Conservation (phyloP, 805 yeast genomes). For the Vanderwaltozyma yarrowii region DNA sequence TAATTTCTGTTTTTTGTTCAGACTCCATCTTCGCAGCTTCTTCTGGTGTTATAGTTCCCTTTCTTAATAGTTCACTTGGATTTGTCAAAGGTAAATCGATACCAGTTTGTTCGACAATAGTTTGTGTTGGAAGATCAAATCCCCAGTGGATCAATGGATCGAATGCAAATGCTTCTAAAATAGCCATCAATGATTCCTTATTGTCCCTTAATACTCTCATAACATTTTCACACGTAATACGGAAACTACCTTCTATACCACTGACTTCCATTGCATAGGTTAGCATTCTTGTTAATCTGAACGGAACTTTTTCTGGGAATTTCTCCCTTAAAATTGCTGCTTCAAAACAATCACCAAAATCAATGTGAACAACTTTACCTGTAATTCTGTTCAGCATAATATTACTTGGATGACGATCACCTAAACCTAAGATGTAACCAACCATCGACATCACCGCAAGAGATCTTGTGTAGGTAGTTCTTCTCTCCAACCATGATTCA, state of each 20-base stretch:
- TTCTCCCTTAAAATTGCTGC: constrained; percentile 95
- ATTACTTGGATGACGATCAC: constrained; percentile 97
- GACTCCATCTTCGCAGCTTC: constrained; percentile 63
- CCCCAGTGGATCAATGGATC: constrained; percentile 99
- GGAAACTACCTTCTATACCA: constrained; percentile 94
- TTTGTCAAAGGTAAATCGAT: constrained; percentile 56
- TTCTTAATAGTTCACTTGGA: constrained; percentile 58
- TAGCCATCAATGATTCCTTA: constrained; percentile 95
- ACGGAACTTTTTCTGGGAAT: constrained; percentile 97
- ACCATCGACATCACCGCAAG: constrained; percentile 98
- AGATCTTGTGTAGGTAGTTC: constrained; percentile 93
- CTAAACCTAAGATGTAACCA: constrained; percentile 92
- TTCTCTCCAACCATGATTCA: constrained; percentile 95
- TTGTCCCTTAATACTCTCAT: constrained; percentile 91
- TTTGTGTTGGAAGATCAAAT: constrained; percentile 79
- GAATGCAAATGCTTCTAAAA: constrained; percentile 94
- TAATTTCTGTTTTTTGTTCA: constrained; percentile 58
- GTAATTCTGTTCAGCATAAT: constrained; percentile 89
- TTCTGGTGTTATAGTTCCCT: constrained; percentile 65
- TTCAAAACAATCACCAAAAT: constrained; percentile 98
- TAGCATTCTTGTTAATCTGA: constrained; percentile 91
- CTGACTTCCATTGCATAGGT: constrained; percentile 98
- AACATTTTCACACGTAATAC: constrained; percentile 94
- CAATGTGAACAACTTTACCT: constrained; percentile 94
- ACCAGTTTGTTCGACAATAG: constrained; percentile 65